Percentiles rank a stretch among this genome's conserved stretches.
phyloP scores from a whole-genome alignment of 129 eudicot species.

The Artemisia argyi region DNA sequence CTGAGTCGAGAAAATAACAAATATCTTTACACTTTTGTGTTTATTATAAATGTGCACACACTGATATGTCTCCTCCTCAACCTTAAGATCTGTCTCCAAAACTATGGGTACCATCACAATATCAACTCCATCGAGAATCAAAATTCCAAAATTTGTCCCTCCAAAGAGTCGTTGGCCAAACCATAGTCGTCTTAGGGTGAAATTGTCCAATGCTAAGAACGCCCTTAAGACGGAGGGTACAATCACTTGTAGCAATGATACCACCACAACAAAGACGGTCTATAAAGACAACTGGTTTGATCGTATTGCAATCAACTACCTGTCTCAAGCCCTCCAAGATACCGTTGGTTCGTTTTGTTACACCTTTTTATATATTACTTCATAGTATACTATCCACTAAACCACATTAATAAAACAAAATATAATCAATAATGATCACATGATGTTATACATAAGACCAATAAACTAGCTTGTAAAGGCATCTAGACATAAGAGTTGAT shows the following conservation, averaged over 20 bases:
- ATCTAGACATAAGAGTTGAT: no score
- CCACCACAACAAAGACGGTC: constrained; percentile 22
- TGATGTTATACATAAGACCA: no score
- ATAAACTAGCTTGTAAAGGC: no score
- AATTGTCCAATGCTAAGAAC: not conserved
- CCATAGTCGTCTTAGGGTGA: no score
- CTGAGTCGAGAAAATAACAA: not conserved
- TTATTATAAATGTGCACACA: not conserved
- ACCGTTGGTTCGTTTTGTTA: constrained; percentile 40
- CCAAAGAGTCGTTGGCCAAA: constrained; percentile 3
- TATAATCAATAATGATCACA: no score
- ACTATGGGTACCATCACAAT: constrained; percentile 2
- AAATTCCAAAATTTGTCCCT: not conserved
- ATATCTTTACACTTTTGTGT: not conserved
- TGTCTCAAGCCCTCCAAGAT: constrained; percentile 58
- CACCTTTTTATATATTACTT: not conserved
- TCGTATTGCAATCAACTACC: constrained; percentile 52
- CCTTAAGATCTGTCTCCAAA: not conserved
- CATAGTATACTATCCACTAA: not conserved
- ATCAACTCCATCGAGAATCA: not conserved
- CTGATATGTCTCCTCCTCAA: not conserved
- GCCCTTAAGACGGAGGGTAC: not conserved
- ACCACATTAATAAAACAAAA: not conserved
- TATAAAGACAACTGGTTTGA: constrained; percentile 66
- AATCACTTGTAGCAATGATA: not conserved